Evolutionary conservation across 2,329 filamentous ascomycete genomes (phyloP).

Genomic region (Elsinoe australis): DNA sequence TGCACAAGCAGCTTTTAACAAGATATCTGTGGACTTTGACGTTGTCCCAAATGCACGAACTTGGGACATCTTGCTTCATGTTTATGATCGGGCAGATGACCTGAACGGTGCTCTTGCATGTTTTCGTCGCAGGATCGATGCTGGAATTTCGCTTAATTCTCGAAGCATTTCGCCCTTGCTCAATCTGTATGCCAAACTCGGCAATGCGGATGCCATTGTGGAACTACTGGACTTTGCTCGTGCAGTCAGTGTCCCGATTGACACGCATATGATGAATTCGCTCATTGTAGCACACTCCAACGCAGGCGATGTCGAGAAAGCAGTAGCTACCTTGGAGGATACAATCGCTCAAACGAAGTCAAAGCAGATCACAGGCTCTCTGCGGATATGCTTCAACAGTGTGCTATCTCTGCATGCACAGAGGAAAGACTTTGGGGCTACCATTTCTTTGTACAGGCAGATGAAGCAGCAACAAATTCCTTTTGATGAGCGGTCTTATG

Average conservation of each 20-base stretch:
- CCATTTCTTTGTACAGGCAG: constrained; percentile 46
- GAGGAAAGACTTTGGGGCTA: constrained; percentile 50
- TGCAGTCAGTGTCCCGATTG: constrained; percentile 43
- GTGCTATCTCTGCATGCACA: constrained; percentile 63
- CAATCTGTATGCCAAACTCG: constrained; percentile 59
- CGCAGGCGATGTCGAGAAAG: constrained; percentile 40
- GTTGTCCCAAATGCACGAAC: constrained; percentile 51
- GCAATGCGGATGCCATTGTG: constrained; percentile 63
- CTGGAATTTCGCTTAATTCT: constrained; percentile 47
- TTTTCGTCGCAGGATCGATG: constrained; percentile 54
- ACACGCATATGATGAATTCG: constrained; percentile 52
- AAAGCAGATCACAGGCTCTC: constrained; percentile 43
- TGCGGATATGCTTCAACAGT: constrained; percentile 68
- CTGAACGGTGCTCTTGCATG: constrained; percentile 56
- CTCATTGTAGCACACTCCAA: constrained; percentile 56
- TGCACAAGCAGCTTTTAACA: constrained; percentile 54
- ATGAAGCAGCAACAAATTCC: constrained; percentile 48
- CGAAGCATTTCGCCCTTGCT: constrained; percentile 68
- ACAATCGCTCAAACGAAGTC: constrained; percentile 38
- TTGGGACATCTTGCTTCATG: constrained; percentile 73
- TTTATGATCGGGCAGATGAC: constrained; percentile 59
- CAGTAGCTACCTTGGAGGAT: constrained; percentile 48
- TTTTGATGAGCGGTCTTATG: constrained; percentile 52
- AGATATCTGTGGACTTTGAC: constrained; percentile 50
- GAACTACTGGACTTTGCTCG: constrained; percentile 58